Evolutionary conservation across 75 land plant genomes (phyloP), one percentile per base, ranked within the genome.

Genomic region (Larix kaempferi): DNA sequence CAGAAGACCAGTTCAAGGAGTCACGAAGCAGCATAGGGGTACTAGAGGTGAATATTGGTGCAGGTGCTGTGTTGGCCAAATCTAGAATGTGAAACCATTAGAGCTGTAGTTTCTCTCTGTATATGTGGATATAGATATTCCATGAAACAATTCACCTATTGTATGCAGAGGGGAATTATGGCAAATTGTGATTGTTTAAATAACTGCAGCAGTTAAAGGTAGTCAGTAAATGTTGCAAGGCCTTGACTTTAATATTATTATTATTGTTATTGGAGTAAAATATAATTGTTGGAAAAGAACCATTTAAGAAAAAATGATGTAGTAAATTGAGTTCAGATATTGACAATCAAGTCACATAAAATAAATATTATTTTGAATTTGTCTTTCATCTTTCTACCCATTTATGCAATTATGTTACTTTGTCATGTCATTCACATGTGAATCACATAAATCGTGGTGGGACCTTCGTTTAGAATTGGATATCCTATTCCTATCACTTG

Each of bases 1-100:
- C 98, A 0, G 98, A 94, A 75, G 95, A 90, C 67, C 98, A 94
- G 56, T 94, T 94, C 87, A 89, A 92, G 77, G 88, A 86, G 33
- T 78, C 83, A 74, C 81, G 84, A 83, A 82, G 78, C 5, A 65
- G 82, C 27, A 63, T 49, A 11, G 33, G 33, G 33, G 33, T 1
- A 1, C 72, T 80, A 72, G 75, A 62, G 25, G 3, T 12, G 25
- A 7, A 35, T 22, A 82, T 67, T 16, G 82, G 80, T 23, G 71
- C 56, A 4, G 37, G 29, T 39, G 56, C 63, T 17, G 81, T 90
- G 78, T 71, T 88, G 61, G 92, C 90, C 64, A 88, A 90, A 39
- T 77, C 88, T 16, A 86, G 78, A 77, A 82, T 86, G 81, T 86
- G 69, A 75, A 41, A 37, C 16, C 25, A 25, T 26, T 62, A 19